Evolutionary conservation across 371 early-diverging fungal genomes (phyloP), one percentile per base, ranked within the genome.

Genomic region (Lichtheimia corymbifera): DNA sequence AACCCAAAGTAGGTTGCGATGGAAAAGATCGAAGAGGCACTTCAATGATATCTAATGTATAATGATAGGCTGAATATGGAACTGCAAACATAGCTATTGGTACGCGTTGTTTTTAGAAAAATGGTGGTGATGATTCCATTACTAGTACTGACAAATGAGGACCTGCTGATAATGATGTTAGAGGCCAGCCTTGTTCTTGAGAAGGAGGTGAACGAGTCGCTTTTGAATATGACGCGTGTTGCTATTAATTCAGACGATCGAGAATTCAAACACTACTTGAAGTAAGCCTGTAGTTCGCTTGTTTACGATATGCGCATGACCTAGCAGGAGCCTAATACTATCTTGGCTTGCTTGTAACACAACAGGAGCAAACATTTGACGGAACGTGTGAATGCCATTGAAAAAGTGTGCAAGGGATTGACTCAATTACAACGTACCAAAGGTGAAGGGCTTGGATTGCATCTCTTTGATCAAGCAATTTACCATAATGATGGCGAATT

Each of bases 171-270:
- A 4, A 7, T 28, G 7, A 11, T 22, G 20, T n/a, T 66, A 67
- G 78, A 78, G 56, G 64, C 78, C 7, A 71, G 70, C 44, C 65
- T 78, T 24, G 53, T 58, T 20, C 58, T 78, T 17, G 78, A 78
- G 59, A 78, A 78, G 50, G 85, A 82, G 62, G 86, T 88, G 50
- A 88, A 88, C 75, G 77, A 82, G 53, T 74, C 83, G 24, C 65
- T 87, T 22, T 63, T 88, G 18, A 80, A 77, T 55, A 76, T 88
- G 41, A 77, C 84, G 56, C 64, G 67, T 24, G 55, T 85, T 25
- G 84, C 81, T 13, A 68, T 70, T 22, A 76, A 80, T 55, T 65
- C 79, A 50, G 59, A 70, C 18, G 89, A 88, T 59, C 64, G 79
- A 12, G 86, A 88, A 56, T 68, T 88, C 50, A 74, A 72, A 50